Evolutionary conservation across 331 rosid species (phyloP), one percentile per base, ranked within the genome.

Genomic region (Quercus tomentella): DNA sequence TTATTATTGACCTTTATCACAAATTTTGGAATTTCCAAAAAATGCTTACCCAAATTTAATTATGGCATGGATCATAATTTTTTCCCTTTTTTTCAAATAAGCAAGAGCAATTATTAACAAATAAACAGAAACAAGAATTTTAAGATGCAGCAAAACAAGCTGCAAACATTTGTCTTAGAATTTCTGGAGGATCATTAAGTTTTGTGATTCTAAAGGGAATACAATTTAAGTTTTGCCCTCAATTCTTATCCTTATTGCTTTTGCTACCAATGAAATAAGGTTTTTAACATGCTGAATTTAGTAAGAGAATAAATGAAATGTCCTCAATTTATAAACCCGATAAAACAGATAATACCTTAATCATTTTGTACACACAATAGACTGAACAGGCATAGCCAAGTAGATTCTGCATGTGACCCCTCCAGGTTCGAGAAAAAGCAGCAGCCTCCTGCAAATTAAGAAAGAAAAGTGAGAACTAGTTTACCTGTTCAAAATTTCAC

Each of bases 351-450:
- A 7, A 73, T 86, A 94, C 98, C 97, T 93, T 95, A 61, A 95
- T 86, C 98, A 94, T 94, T 86, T 94, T 95, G 83, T 95, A 95
- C 68, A 95, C 97, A 88, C 99, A 95, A 75, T 96, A 96, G n/a
- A 88, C 73, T 2, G 99, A 96, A 80, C 99, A 96, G 76, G 96
- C 99, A 85, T 93, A 96, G 85, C 99, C 99, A 76, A 93, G 98
- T 45, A 96, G 88, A 86, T 96, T 96, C 89, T 91, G 98, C 96
- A 91, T 84, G 85, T 96, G 99, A 76, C 99, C 99, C 84, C 80
- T 92, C 98, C 97, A 94, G 43, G 95, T 91, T 71, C 95, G 89
- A 65, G 92, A 91, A 85, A 87, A 91, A 35, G 92, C 86, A 70
- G 91, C 95, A 72, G 95, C 99, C 84, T 93, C 96, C 94, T 93